These are phyloP conservation scores for Colletotrichum nymphaeae DNA, from an alignment of 2,329 filamentous ascomycete species.

Conservation along the genomic window DNA sequence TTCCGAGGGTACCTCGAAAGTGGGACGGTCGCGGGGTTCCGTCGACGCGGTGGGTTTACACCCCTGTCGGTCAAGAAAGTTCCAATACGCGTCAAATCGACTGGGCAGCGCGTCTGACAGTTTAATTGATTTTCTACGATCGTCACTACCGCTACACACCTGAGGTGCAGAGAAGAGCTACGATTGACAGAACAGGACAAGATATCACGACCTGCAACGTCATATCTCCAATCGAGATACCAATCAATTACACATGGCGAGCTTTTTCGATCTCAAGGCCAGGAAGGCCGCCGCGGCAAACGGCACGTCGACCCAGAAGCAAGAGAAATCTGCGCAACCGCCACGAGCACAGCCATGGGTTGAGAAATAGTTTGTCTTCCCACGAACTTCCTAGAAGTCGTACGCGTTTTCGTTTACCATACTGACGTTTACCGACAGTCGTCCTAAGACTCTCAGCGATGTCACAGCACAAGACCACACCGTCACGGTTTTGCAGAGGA, in stretches of 20 bases:
- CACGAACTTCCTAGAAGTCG: neutral
- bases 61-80: conserved; percentile 21
- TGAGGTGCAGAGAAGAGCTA: neutral
- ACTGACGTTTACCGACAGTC: conserved; percentile 65
- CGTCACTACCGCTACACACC: neutral
- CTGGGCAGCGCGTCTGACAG: conserved; percentile 21
- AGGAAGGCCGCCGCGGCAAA: conserved; percentile 81
- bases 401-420: neutral
- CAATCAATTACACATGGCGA: conserved; percentile 70
- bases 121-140: conserved; percentile 32
- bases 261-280: conserved; percentile 96
- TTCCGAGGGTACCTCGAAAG: neutral
- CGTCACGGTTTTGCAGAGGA: conserved; percentile 90
- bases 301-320: conserved; percentile 72
- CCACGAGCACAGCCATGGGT: conserved; percentile 91
- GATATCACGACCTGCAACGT: neutral
- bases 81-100: conserved; percentile 26
- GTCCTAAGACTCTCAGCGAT: conserved; percentile 92
- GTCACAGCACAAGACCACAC: conserved; percentile 98
- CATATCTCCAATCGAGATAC: neutral
- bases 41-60: conserved; percentile 1
- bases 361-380: conserved; percentile 87
- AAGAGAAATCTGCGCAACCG: conserved; percentile 68
- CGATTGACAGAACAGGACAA: neutral
- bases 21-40: conserved; percentile 23